A percentile compares a stretch with the other conserved stretches of the same genome.
These are phyloP conservation scores for Mycosphaerelloides madeirae DNA, from an alignment of 2,329 filamentous ascomycete genomes.

Conservation along the genomic window DNA sequence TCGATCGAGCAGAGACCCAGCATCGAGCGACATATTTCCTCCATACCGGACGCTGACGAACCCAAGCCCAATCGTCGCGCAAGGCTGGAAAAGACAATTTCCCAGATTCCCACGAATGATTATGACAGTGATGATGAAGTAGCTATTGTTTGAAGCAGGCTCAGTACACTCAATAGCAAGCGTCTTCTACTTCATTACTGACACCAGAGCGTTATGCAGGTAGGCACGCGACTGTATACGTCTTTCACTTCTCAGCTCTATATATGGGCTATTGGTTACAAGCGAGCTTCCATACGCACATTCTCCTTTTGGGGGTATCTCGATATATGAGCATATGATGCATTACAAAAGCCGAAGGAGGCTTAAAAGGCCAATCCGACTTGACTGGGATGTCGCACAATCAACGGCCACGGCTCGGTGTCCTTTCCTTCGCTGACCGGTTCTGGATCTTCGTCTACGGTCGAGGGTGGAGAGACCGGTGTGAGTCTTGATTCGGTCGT, in stretches of 20 bases:
- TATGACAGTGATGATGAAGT: not conserved
- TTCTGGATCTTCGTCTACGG: slow-evolving; percentile 4
- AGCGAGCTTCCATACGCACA: not conserved
- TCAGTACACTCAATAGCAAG: no score
- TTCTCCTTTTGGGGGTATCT: slow-evolving; percentile 10
- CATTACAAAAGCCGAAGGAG: not conserved
- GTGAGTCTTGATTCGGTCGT: slow-evolving; percentile 17
- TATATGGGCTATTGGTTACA: slow-evolving; percentile 8
- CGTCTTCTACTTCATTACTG: no score
- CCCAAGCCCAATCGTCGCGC: not conserved
- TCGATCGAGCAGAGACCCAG: slow-evolving; percentile 1
- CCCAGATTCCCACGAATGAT: not conserved
- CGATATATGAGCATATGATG: slow-evolving; percentile 8
- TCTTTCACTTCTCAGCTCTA: slow-evolving; percentile 6
- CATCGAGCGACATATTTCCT: slow-evolving; percentile 14
- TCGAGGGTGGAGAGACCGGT: slow-evolving; percentile 13
- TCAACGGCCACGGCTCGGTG: slow-evolving; percentile 3
- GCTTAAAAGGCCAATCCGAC: slow-evolving; percentile 19
- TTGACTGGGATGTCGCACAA: slow-evolving; percentile 10
- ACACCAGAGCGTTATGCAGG: no score
- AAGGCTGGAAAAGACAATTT: slow-evolving; percentile 1
- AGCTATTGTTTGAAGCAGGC: not conserved
- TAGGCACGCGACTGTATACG: not conserved
- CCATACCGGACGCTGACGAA: slow-evolving; percentile 6
- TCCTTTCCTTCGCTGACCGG: not conserved